Evolutionary conservation across 2,329 filamentous ascomycete species (phyloP), one percentile per base, ranked within the genome.

Genomic region (Coccinonectria pachysandricola): DNA sequence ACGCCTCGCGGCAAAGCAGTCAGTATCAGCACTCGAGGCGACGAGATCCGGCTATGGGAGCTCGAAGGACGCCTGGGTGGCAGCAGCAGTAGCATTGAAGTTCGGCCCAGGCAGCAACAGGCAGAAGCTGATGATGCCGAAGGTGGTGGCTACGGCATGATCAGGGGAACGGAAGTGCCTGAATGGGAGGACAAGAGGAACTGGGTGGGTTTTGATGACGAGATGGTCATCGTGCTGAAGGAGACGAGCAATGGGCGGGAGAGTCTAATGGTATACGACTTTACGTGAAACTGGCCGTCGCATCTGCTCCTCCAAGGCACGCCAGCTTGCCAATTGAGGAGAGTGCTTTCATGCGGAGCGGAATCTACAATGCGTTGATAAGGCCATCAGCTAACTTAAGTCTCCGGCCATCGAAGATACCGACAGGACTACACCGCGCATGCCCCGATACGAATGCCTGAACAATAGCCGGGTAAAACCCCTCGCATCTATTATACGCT

Each of bases 201-300:
- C 26, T 88, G 80, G 72, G 75, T 94, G 7, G 84, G 83, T 0
- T 94, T 94, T 45, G 85, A 94, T 45, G 84, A 93, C 21, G 83
- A 93, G 53, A 85, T 85, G 58, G 81, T 94, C n/a, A 77, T 93
- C 35, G 74, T 94, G 21, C 62, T 93, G 26, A 78, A 82, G 38
- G 81, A 88, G 54, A 70, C 72, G 37, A 54, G 59, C 14, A 61
- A 70, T 14, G 81, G 81, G 2, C 67, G 68, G 19, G 81, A 88
- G 48, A 75, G 79, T 34, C 54, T 94, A 36, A 69, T 87, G 47
- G 75, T 91, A 21, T 94, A 94, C 49, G 83, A 94, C 53, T 95
- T 95, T 54, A 84, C 81, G n/a, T 59, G 42, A 53, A 10, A 19
- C 10, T n/a, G n/a, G n/a, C n/a, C n/a, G n/a, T n/a, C n/a, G n/a